These are phyloP conservation scores for Quercus mongolica DNA, from an alignment of 306 rosid species.

Conservation along the genomic window DNA sequence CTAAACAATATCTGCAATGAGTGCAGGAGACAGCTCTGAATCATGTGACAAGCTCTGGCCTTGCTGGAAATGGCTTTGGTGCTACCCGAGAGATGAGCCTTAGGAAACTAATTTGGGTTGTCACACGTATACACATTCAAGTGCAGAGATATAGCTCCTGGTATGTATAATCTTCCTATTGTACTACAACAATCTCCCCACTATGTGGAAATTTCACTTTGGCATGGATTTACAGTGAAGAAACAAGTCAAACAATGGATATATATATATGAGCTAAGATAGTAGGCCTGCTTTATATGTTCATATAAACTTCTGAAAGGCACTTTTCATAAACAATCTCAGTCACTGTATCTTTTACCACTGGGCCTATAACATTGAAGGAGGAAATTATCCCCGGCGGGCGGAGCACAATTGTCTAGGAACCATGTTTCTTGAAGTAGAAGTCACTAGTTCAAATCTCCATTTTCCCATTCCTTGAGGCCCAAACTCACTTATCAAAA, in stretches of 20 bases:
- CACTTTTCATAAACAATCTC: neutral
- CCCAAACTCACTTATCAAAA: too few relatives aligned
- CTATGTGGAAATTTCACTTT: neutral
- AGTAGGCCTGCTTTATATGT: neutral
- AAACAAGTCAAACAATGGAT: neutral
- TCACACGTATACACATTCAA: conserved; percentile 82
- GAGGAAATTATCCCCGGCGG: too few relatives aligned
- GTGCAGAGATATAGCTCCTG: conserved; percentile 81
- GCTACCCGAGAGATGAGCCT: conserved; percentile 86
- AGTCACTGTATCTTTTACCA: too few relatives aligned
- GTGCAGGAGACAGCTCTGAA: conserved; percentile 83
- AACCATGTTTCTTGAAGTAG: too few relatives aligned
- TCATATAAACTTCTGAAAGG: neutral
- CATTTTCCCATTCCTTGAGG: too few relatives aligned
- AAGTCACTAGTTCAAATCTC: too few relatives aligned
- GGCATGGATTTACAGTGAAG: neutral
- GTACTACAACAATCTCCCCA: neutral
- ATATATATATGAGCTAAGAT: neutral
- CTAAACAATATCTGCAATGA: neutral
- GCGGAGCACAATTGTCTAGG: too few relatives aligned
- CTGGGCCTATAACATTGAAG: too few relatives aligned
- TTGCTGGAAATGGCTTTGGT: conserved; percentile 83
- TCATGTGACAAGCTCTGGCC: conserved; percentile 80
- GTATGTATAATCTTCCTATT: conserved; percentile 27
- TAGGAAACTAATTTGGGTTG: conserved; percentile 88